Evolutionary conservation across 768 basidiomycete species (phyloP).

Genomic region (Phylloporus arenicola): DNA sequence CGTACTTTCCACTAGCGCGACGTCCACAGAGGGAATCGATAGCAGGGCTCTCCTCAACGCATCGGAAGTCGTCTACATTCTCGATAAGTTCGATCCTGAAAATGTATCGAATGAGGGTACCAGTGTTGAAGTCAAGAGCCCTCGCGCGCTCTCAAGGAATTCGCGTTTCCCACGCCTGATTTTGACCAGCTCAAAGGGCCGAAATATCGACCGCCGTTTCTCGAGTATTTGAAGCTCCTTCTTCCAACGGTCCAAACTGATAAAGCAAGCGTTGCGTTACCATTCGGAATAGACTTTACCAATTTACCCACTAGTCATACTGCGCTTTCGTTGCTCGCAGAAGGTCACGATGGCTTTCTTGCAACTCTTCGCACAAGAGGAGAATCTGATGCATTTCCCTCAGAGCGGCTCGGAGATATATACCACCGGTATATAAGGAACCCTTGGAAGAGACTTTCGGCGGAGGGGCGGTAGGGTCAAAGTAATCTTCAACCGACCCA

Average conservation of each 20-base stretch:
- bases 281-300: not conserved
- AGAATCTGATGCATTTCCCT: not conserved
- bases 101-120: not conserved
- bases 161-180: not conserved
- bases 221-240: not conserved
- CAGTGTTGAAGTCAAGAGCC: not conserved
- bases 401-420: not conserved
- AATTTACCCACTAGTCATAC: not conserved
- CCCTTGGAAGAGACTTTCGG: not conserved
- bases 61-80: constrained; percentile 2
- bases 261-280: not conserved
- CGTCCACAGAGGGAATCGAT: not conserved
- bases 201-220: not conserved
- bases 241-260: not conserved
- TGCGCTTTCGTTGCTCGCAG: not conserved
- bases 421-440: not conserved
- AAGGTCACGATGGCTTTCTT: not conserved
- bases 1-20: constrained; percentile 1
- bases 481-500: not conserved
- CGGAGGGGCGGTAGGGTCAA: not conserved
- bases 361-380: not conserved
- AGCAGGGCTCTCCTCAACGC: not conserved
- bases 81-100: not conserved
- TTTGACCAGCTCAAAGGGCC: not conserved
- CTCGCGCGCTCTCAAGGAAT: not conserved